A percentile compares a stretch with the other conserved stretches of the same genome.
Conservation (phyloP, 805 yeast genomes). For the Lachancea thermotolerans region DNA sequence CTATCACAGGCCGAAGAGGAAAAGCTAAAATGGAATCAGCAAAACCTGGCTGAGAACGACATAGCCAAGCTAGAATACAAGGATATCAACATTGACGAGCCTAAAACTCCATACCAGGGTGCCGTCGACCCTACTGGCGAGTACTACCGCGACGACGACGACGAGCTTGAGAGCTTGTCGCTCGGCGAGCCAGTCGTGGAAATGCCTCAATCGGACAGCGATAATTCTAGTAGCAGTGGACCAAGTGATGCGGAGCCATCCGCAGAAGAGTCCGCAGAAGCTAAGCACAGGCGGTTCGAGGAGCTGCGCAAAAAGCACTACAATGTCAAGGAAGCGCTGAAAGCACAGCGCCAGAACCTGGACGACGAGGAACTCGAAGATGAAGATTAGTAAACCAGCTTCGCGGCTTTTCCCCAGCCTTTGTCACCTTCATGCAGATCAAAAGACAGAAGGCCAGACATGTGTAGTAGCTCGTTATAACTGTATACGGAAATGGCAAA, state of each 20-base stretch:
- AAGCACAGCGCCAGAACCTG: conserved; percentile 7
- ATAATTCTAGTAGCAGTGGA: conserved; percentile 17
- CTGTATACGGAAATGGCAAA: too few relatives aligned
- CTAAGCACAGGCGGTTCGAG: conserved; percentile 62
- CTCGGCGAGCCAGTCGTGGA: conserved; percentile 50
- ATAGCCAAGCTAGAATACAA: conserved; percentile 61
- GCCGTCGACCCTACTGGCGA: conserved; percentile 80
- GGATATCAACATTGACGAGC: conserved; percentile 66
- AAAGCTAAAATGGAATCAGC: conserved; percentile 78
- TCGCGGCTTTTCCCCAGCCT: background rate
- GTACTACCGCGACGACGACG: conserved; percentile 66
- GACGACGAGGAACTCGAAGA: conserved; percentile 21
- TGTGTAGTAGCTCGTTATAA: too few relatives aligned
- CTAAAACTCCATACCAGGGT: conserved; percentile 92
- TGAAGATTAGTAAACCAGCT: conserved; percentile 11
- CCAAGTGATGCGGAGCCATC: conserved; percentile 32
- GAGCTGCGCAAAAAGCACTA: conserved; percentile 77
- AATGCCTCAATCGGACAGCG: conserved; percentile 2
- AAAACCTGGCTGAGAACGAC: conserved; percentile 55
- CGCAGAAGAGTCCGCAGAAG: conserved; percentile 42
- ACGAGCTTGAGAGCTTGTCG: conserved; percentile 47
- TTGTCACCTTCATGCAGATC: background rate
- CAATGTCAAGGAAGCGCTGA: conserved; percentile 44
- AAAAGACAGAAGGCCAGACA: too few relatives aligned
- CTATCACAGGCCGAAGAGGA: conserved; percentile 21